These are phyloP conservation scores for Jasminum sambac DNA, from an alignment of 257 asterid genomes.

Conservation along the genomic window DNA sequence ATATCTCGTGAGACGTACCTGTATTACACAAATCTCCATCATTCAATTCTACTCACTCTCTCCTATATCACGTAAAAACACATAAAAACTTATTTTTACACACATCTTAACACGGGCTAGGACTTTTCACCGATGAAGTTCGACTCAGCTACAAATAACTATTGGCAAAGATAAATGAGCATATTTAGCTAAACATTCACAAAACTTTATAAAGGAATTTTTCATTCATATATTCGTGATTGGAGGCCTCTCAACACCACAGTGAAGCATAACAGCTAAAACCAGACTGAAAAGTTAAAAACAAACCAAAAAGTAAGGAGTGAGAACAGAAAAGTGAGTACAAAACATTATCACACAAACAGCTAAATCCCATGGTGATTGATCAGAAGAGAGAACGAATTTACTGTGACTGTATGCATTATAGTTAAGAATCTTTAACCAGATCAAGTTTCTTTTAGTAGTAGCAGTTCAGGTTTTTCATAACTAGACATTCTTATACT, in stretches of 20 bases:
- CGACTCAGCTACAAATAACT: not conserved
- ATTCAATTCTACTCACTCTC: too few relatives aligned
- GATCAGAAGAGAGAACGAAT: not conserved
- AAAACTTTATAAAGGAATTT: not conserved
- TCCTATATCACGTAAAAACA: too few relatives aligned
- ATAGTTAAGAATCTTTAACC: not conserved
- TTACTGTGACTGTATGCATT: not conserved
- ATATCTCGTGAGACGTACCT: too few relatives aligned
- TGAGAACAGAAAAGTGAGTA: not conserved
- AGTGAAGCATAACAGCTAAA: conserved; percentile 7
- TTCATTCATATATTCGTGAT: not conserved
- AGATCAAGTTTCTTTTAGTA: not conserved
- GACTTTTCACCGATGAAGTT: not conserved
- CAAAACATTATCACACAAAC: not conserved
- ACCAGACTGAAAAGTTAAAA: too few relatives aligned
- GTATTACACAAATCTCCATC: too few relatives aligned
- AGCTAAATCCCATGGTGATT: not conserved
- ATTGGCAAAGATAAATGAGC: conserved; percentile 1
- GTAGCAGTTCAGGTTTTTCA: not conserved
- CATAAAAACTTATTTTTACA: too few relatives aligned
- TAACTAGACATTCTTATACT: not conserved
- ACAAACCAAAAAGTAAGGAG: too few relatives aligned
- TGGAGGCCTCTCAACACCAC: not conserved
- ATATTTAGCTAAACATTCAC: not conserved
- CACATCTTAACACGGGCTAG: too few relatives aligned